phyloP scores from a whole-genome alignment of 2,329 filamentous ascomycete genomes.

The Nemania serpens region DNA sequence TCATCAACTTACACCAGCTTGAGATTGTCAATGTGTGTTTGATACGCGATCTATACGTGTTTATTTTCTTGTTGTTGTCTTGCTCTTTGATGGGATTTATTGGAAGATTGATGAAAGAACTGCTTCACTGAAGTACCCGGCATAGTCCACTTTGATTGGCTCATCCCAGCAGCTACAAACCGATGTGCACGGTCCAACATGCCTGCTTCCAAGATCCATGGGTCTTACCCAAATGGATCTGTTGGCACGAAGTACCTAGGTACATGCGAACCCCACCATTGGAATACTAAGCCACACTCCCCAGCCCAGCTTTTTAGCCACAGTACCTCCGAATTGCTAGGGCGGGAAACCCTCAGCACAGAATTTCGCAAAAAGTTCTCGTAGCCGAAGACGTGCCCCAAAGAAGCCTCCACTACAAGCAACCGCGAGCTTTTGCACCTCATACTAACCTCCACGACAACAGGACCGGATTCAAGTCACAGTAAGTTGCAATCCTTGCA shows the following conservation, averaged over 20 bases:
- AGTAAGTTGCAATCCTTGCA: conserved; percentile 48
- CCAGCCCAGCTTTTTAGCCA: conserved; percentile 23
- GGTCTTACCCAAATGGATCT: too few species aligned
- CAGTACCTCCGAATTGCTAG: conserved; percentile 32
- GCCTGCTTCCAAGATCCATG: background rate
- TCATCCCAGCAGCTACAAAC: background rate
- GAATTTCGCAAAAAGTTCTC: conserved; percentile 39
- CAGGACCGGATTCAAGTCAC: conserved; percentile 51
- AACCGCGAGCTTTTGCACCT: conserved; percentile 33
- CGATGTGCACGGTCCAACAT: background rate
- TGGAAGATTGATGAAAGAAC: too few species aligned
- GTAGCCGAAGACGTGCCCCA: conserved; percentile 35
- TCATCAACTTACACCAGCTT: background rate
- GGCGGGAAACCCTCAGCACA: conserved; percentile 43
- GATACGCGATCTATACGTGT: background rate
- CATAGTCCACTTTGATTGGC: conserved; percentile 29
- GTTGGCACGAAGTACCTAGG: too few species aligned
- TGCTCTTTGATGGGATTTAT: too few species aligned
- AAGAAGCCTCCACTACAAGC: conserved; percentile 34
- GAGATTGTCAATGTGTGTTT: background rate
- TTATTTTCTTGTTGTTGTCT: background rate
- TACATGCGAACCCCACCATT: background rate
- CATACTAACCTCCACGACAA: conserved; percentile 45
- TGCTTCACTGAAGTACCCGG: conserved; percentile 21
- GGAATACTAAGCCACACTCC: background rate